Evolutionary conservation across 2,329 filamentous ascomycete genomes (phyloP).

Genomic region (Thielaviopsis euricoi): DNA sequence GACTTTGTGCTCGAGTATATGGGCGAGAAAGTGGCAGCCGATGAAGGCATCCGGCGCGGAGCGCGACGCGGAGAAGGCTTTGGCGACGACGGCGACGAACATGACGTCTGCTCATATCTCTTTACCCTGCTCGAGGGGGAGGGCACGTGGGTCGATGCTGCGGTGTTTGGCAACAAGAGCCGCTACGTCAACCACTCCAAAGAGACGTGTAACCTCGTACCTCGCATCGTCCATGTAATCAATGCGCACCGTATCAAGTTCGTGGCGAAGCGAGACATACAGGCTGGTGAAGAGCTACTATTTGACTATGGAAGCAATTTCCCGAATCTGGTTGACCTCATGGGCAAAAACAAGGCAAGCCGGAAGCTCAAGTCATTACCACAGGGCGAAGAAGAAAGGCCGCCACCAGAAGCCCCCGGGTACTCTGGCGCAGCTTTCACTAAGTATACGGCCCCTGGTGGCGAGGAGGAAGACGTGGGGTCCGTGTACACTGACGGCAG

Average conservation of each 20-base stretch:
- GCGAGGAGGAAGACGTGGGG: too few species aligned
- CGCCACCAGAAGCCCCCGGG: too few species aligned
- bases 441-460: too few species aligned
- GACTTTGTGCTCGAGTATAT: conserved; percentile 72
- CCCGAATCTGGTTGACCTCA: conserved; percentile 32
- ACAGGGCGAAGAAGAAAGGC: too few species aligned
- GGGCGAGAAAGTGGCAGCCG: conserved; percentile 56
- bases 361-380: conserved; percentile 1
- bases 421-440: too few species aligned
- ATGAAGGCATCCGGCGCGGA: conserved; percentile 53
- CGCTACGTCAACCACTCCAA: conserved; percentile 71
- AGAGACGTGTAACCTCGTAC: conserved; percentile 40
- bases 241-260: conserved; percentile 64
- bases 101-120: conserved; percentile 46
- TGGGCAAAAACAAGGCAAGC: conserved; percentile 6
- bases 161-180: conserved; percentile 62
- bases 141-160: conserved; percentile 56
- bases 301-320: conserved; percentile 66
- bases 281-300: conserved; percentile 58
- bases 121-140: conserved; percentile 44
- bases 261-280: conserved; percentile 48
- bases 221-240: conserved; percentile 56
- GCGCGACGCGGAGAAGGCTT: conserved; percentile 43
- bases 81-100: conserved; percentile 30
- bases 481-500: too few species aligned